phyloP scores from a whole-genome alignment of 2,329 filamentous ascomycete genomes.

The Biscogniauxia sp. region DNA sequence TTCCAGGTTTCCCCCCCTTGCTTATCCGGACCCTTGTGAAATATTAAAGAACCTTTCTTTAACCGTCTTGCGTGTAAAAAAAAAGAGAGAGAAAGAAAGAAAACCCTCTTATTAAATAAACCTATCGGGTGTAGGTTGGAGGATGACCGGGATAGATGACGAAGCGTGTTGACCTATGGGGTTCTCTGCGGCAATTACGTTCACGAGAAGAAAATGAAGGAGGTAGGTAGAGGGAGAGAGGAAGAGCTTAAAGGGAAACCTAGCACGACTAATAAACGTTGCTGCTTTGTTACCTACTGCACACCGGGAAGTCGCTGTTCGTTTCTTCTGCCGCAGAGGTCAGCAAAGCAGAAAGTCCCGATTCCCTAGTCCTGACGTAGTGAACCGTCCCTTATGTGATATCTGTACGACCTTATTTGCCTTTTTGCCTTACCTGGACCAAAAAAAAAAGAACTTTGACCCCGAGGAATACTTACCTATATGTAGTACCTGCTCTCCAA shows the following conservation, averaged over 20 bases:
- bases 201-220: background rate
- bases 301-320: conserved; percentile 6
- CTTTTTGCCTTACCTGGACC: background rate
- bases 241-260: background rate
- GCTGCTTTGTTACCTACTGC: conserved; percentile 12
- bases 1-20: no score
- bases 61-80: background rate
- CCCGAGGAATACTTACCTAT: no score
- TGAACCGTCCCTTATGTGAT: background rate
- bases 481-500: no score
- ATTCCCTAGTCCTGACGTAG: conserved; percentile 20
- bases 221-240: background rate
- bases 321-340: conserved; percentile 1
- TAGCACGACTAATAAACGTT: conserved; percentile 8
- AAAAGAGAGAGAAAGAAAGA: no score
- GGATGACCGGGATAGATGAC: background rate
- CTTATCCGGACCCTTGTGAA: background rate
- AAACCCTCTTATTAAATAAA: background rate
- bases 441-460: background rate
- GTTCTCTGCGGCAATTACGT: conserved; percentile 15
- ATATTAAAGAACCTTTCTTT: background rate
- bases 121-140: background rate
- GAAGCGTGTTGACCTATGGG: background rate
- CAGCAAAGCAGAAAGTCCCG: conserved; percentile 19
- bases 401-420: background rate